Base-by-base conservation (phyloP, 2,329 filamentous ascomycete genomes). In the Diaporthe capsici region DNA sequence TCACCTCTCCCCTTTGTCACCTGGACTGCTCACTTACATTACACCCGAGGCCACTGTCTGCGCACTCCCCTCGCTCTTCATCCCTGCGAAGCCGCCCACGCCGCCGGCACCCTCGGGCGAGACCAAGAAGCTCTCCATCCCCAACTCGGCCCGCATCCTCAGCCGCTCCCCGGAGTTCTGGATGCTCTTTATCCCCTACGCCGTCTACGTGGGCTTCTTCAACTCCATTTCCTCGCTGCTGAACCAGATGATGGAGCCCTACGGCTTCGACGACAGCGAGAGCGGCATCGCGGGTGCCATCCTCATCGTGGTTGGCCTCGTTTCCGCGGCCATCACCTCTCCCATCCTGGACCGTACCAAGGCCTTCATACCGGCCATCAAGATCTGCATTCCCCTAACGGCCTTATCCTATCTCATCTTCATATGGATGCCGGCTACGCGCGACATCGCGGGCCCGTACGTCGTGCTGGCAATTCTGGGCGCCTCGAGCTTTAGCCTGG, bases 241-340 rank as follows among this genome's bases (percentile, higher is more conserved):
- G 13, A 98, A 96, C 86, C 96, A 98, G 82, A 94, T 98, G 82
- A 90, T 98, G 78, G 87, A 91, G 53, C 97, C 97, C 0, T 96
- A 98, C 85, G 94, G 92, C 80, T 98, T 95, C 89, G 90, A 87
- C 76, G 94, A 98, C 82, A 93, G 93, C 78, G 90, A 98, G 74
- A 94, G 96, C 31, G 97, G 97, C 47, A 96, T 98, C 80, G 95
- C 93, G 15, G 97, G 97, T 78, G 97, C 94, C 0, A 84, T 98
- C 12, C 90, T 98, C 47, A 98, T 98, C 82, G 88, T 98, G 63
- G 94, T 97, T 72, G 97, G 97, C 12, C 91, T 99, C 1, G 88
- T 97, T 60, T 84, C 90, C 6, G 90, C 95, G 0, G 97, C 95
- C 20, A 87, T 98, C 77, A 89, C 92, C 0, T 94, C 93, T 0